phyloP scores from a whole-genome alignment of 345 rosid species.

The Citrus glauca region DNA sequence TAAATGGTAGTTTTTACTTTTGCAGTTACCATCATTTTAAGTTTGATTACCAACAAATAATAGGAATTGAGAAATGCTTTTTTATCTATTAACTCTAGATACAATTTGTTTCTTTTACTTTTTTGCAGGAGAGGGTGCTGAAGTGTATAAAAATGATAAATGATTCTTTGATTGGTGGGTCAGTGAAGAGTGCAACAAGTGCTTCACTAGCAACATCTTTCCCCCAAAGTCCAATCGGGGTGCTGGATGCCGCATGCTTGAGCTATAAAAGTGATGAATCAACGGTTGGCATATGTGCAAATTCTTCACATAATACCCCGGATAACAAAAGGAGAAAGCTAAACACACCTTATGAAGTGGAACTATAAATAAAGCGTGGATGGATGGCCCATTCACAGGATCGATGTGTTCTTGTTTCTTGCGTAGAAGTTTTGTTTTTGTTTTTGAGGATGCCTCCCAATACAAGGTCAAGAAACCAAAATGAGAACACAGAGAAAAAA shows the following conservation, averaged over 20 bases:
- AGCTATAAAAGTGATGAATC: constrained; percentile 57
- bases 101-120: neutral
- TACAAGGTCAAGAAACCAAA: neutral
- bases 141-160: constrained; percentile 39
- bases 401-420: constrained; percentile 16
- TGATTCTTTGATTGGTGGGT: constrained; percentile 30
- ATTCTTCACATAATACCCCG: constrained; percentile 39
- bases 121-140: constrained; percentile 48
- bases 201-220: constrained; percentile 24
- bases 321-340: constrained; percentile 50
- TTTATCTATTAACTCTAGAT: neutral
- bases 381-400: constrained; percentile 4
- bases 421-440: constrained; percentile 18
- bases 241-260: constrained; percentile 67
- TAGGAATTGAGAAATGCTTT: neutral
- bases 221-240: constrained; percentile 70
- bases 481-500: neutral
- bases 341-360: constrained; percentile 30
- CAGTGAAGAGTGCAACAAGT: constrained; percentile 15
- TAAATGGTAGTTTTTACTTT: constrained; percentile 20
- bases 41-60: constrained; percentile 10
- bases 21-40: constrained; percentile 8
- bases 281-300: constrained; percentile 37
- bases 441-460: constrained; percentile 13
- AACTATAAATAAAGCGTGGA: constrained; percentile 4